phyloP scores from a whole-genome alignment of 1,139 yeast genomes.

The Eremothecium sinecaudum region DNA sequence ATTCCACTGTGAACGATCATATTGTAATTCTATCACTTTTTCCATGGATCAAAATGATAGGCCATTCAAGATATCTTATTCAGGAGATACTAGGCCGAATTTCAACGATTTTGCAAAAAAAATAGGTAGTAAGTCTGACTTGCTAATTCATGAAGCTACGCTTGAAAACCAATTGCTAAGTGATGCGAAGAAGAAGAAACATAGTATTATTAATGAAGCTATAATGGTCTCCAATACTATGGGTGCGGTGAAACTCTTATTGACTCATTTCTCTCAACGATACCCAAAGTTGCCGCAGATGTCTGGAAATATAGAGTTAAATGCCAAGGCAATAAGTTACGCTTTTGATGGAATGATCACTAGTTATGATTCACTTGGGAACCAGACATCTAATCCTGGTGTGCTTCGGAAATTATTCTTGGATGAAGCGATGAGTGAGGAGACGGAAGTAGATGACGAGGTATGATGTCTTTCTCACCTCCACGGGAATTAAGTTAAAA shows the following conservation, averaged over 20 bases:
- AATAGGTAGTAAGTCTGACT: conserved; percentile 61
- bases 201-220: conserved; percentile 89
- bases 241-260: conserved; percentile 60
- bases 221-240: conserved; percentile 56
- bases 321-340: conserved; percentile 35
- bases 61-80: conserved; percentile 65
- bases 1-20: conserved; percentile 76
- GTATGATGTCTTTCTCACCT: neutral
- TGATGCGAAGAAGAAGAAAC: conserved; percentile 77
- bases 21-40: conserved; percentile 56
- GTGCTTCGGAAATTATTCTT: conserved; percentile 26
- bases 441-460: neutral
- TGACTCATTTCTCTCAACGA: conserved; percentile 91
- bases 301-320: conserved; percentile 24
- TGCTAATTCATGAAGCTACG: conserved; percentile 88
- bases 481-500: no score
- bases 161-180: conserved; percentile 69
- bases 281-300: conserved; percentile 57
- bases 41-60: conserved; percentile 22
- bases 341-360: conserved; percentile 59
- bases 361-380: conserved; percentile 36
- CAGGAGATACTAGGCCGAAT: conserved; percentile 93
- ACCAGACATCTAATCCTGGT: conserved; percentile 26
- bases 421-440: conserved; percentile 18
- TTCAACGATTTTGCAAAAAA: conserved; percentile 42